A percentile compares a stretch with the other conserved stretches of the same genome.
phyloP scores from a whole-genome alignment of 345 rosid species.

The Brassica incana region DNA sequence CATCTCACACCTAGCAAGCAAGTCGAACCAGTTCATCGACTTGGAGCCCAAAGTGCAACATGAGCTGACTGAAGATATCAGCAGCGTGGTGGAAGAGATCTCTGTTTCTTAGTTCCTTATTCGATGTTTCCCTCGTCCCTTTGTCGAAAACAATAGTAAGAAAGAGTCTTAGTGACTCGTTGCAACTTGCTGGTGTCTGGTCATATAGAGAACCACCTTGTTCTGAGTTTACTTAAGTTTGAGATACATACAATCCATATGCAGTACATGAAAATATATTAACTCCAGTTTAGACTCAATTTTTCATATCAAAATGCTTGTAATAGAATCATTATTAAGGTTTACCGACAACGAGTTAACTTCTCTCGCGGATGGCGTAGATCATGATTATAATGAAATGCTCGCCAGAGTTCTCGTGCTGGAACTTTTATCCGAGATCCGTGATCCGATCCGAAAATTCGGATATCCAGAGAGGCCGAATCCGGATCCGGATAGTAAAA shows the following conservation, averaged over 20 bases:
- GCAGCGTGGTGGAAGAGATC: constrained; percentile 51
- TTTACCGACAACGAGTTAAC: not conserved
- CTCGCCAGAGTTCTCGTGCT: not conserved
- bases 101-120: constrained; percentile 44
- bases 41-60: constrained; percentile 70
- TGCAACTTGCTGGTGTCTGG: constrained; percentile 19
- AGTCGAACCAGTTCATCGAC: constrained; percentile 97
- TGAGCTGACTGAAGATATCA: constrained; percentile 56
- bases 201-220: constrained; percentile 14
- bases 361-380: not conserved
- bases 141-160: constrained; percentile 19
- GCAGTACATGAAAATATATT: constrained; percentile 14
- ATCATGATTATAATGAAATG: not conserved
- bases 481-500: too few species aligned
- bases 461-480: too few species aligned
- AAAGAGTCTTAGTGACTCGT: constrained; percentile 1
- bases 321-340: not conserved
- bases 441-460: too few species aligned
- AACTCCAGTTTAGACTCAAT: not conserved
- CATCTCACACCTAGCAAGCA: constrained; percentile 91
- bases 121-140: not conserved
- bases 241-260: constrained; percentile 18
- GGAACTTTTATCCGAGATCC: too few species aligned
- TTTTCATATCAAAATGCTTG: not conserved
- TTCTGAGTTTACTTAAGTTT: constrained; percentile 4